phyloP scores from a whole-genome alignment of 2,329 filamentous ascomycete species.

The Ophiocordyceps camponoti-rufipedis region DNA sequence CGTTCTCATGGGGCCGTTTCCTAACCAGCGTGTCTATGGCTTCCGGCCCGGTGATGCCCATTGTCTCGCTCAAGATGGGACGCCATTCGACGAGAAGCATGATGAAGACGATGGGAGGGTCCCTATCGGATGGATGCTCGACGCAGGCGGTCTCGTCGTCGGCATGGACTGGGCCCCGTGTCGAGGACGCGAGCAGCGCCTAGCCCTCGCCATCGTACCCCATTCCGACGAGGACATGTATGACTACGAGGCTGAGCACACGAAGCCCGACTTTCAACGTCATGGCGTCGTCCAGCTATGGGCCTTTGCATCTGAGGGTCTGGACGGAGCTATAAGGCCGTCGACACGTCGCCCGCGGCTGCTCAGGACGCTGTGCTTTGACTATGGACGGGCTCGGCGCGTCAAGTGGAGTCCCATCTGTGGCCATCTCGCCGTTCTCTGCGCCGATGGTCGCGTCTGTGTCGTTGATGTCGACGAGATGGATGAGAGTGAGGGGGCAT shows the following conservation, averaged over 20 bases:
- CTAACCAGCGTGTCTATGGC: conserved; percentile 11
- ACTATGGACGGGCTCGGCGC: conserved; percentile 29
- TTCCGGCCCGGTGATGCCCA: conserved; percentile 10
- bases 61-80: conserved; percentile 10
- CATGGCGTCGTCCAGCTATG: conserved; percentile 34
- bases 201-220: conserved; percentile 33
- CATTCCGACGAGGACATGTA: conserved; percentile 29
- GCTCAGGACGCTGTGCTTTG: conserved; percentile 25
- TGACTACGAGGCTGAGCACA: conserved; percentile 17
- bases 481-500: conserved; percentile 11
- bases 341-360: conserved; percentile 19
- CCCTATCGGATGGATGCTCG: conserved; percentile 31
- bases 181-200: conserved; percentile 21
- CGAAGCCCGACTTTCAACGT: conserved; percentile 19
- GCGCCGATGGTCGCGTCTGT: conserved; percentile 30
- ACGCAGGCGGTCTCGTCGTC: conserved; percentile 33
- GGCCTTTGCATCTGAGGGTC: conserved; percentile 20
- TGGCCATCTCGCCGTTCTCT: conserved; percentile 29
- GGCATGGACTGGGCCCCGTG: conserved; percentile 33
- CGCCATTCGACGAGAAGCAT: conserved; percentile 11
- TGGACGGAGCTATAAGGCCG: conserved; percentile 14
- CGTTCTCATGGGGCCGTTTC: conserved; percentile 14
- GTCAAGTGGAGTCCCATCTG: conserved; percentile 35
- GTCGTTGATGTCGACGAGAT: conserved; percentile 19
- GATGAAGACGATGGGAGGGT: conserved; percentile 4